Base-by-base conservation (phyloP, 2,329 filamentous ascomycete genomes). In the Fusarium goolgardi region DNA sequence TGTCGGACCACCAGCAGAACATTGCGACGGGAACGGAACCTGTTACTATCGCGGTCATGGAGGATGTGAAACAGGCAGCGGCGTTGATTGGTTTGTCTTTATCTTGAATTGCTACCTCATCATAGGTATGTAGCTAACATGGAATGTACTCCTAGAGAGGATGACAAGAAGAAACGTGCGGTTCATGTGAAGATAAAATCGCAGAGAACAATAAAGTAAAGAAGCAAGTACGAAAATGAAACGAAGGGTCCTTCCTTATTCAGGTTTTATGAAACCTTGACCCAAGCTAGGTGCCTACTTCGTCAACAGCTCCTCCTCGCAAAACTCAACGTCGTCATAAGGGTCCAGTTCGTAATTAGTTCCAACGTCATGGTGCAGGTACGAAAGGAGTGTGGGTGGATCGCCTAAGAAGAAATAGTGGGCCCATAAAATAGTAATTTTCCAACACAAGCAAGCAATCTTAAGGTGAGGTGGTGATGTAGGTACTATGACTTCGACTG, bases 331-430 rank as follows among this genome's bases (percentile, higher is more conserved):
- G 45, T 69, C 66, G 66, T 69, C 67, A 69, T 69, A 67, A 47
- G 67, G 67, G 67, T 69, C 67, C 66, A 67, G 46, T 59, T 59
- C 39, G n/a, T 29, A 52, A 21, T 35, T 43, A 18, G 47, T 54
- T 31, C 25, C 32, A 41, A 69, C 66, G 66, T 69, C 66, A 69
- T 69, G 46, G 66, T 67, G 65, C 65, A 69, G 66, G 61, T 59
- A 32, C 46, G 49, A 15, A 21, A 39, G 44, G 15, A n/a, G 23
- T 51, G 55, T 45, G 54, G 18, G 58, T 20, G 34, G 23, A 20
- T 10, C 16, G 13, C 23, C 47, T 15, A 15, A 20, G n/a, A 27
- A 18, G 5, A 39, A 39, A 21, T 18, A 50, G 32, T 34, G 47
- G 47, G 9, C 15, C 20, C 16, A 16, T 15, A 37, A 13, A 32